These are phyloP conservation scores for Salix caprea DNA, from an alignment of 345 rosid species.

Conservation along the genomic window DNA sequence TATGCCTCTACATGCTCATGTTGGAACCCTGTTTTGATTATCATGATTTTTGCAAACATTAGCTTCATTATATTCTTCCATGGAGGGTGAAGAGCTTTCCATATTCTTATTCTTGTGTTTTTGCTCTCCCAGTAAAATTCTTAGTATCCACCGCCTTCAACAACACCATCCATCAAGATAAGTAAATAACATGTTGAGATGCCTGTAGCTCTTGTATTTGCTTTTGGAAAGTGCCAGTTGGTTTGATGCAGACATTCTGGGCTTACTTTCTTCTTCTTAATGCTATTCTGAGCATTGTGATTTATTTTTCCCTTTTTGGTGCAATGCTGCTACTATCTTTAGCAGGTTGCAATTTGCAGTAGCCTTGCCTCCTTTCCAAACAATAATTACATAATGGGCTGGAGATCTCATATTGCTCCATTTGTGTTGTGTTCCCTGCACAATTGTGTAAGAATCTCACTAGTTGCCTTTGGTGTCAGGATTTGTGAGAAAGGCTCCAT, in stretches of 20 bases:
- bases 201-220: neutral
- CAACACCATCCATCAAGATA: neutral
- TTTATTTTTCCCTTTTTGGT: neutral
- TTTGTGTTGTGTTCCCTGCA: neutral
- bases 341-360: neutral
- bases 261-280: neutral
- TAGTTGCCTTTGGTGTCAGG: slow-evolving; percentile 39
- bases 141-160: neutral
- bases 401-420: neutral
- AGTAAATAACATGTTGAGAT: neutral
- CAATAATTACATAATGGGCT: neutral
- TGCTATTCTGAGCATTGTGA: neutral
- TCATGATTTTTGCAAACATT: neutral
- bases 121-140: neutral
- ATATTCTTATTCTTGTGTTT: neutral
- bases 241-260: neutral
- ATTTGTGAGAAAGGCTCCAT: slow-evolving; percentile 28
- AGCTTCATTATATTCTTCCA: neutral
- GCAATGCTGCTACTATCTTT: neutral
- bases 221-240: neutral
- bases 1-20: neutral
- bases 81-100: neutral
- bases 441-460: slow-evolving; percentile 12
- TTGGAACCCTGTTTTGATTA: neutral
- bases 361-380: neutral